Evolutionary conservation across 169 alveolate genomes (phyloP), one percentile per base, ranked within the genome.

Genomic region (Eimeria brunetti): DNA sequence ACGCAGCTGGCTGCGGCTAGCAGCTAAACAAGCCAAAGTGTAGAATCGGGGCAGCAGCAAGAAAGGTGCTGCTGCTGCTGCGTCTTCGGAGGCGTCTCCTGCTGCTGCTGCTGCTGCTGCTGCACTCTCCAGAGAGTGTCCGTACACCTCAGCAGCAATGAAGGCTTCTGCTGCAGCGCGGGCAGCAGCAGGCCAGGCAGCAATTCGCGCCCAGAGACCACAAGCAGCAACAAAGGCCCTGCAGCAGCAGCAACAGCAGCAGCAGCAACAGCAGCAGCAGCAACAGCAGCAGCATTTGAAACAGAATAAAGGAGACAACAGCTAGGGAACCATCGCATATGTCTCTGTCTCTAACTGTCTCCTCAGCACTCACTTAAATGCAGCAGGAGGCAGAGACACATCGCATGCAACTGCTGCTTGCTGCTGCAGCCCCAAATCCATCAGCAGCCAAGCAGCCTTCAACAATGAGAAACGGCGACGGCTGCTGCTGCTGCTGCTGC

Each of bases 211-310:
- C 67, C 86, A 91, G 24, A 91, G 81, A 2, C 75, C 95, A 67
- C 80, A 46, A n/a, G 95, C 95, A 20, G 95, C 90, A 36, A 91
- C 81, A 41, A 91, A 91, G 33, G 95, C 90, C 60, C 95, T 91
- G 95, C 85, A 76, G 73, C 62, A 88, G 67, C 69, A 60, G 69
- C 84, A 84, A 30, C 80, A 84, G 56, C 89, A 49, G 56, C 51
- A 73, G 84, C 84, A 73, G 53, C 84, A 62, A 81, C 81, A 73
- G 67, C 51, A 86, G 38, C 58, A 86, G 30, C 44, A 86, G 83
- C 67, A 86, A 30, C 69, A 18, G 30, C 27, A 75, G 85, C 85
- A 75, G 60, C 56, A 30, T 38, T 16, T 16, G 49, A 30, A 11
- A n/a, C 24, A 3, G 22, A 38, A 9, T 16, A 16, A 30, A 30